phyloP scores from a whole-genome alignment of 2,329 filamentous ascomycete genomes.

The Fusarium piperis region DNA sequence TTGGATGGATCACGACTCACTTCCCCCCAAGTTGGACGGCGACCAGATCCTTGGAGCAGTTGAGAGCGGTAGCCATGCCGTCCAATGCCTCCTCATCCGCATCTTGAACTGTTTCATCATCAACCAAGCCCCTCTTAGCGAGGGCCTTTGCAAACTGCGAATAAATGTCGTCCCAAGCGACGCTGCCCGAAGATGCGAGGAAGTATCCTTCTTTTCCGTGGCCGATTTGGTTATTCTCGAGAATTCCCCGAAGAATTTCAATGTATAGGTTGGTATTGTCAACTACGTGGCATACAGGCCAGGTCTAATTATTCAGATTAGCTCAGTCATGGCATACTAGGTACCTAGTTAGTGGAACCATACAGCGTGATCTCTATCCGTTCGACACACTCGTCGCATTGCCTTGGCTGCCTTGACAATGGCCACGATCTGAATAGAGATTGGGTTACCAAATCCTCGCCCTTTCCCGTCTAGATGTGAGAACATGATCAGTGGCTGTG shows the following conservation, averaged over 20 bases:
- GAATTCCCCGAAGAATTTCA: not conserved
- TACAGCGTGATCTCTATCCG: not conserved
- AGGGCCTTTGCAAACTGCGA: not conserved
- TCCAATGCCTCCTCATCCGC: not conserved
- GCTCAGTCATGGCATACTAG: not conserved
- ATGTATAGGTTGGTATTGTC: not conserved
- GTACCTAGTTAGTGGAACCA: not conserved
- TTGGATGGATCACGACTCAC: not conserved
- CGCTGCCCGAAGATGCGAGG: not conserved
- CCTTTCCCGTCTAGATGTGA: not conserved
- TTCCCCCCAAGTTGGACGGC: not conserved
- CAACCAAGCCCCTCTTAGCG: not conserved
- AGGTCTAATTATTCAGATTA: not conserved
- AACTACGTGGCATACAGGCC: not conserved
- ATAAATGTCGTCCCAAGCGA: not conserved
- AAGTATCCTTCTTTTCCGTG: not conserved
- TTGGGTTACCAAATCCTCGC: not conserved
- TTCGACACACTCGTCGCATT: not conserved
- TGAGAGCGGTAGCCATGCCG: not conserved
- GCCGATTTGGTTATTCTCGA: not conserved
- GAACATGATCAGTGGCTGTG: not conserved
- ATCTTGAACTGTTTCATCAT: not conserved
- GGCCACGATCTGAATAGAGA: not conserved
- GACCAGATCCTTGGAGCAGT: not conserved
- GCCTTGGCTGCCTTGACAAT: not conserved